A percentile compares a stretch with the other conserved stretches of the same genome.
These are phyloP conservation scores for Geranomyces variabilis DNA, from an alignment of 192 early-diverging fungal genomes.

Conservation along the genomic window DNA sequence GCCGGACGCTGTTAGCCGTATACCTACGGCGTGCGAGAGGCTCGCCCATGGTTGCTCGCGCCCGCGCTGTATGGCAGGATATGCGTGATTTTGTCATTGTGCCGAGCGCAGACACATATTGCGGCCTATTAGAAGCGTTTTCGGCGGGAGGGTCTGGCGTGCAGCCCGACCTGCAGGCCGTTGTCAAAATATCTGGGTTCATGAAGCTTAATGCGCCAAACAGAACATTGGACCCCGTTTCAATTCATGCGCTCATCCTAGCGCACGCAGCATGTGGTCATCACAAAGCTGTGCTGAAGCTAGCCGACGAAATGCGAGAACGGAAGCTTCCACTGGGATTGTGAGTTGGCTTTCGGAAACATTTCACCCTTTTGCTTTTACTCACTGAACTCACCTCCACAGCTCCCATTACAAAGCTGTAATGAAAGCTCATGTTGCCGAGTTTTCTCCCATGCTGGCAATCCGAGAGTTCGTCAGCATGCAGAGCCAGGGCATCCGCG, in stretches of 20 bases:
- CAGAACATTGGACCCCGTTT: background rate
- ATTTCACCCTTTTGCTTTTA: background rate
- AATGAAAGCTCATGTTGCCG: conserved; percentile 1
- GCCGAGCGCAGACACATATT: conserved; percentile 4
- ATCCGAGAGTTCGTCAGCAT: background rate
- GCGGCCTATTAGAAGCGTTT: conserved; percentile 25
- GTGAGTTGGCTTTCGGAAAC: background rate
- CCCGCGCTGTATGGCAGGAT: conserved; percentile 17
- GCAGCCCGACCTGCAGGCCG: background rate
- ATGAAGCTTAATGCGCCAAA: conserved; percentile 4
- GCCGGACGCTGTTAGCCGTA: conserved; percentile 20
- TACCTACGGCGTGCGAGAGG: conserved; percentile 16
- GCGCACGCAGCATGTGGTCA: conserved; percentile 28
- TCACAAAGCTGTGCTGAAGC: conserved; percentile 18
- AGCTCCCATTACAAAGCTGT: background rate
- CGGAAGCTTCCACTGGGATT: background rate
- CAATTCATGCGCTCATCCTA: conserved; percentile 1
- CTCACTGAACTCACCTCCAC: background rate
- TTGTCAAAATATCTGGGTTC: background rate
- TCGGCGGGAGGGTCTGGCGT: background rate
- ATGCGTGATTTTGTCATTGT: conserved; percentile 1
- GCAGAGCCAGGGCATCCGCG: background rate
- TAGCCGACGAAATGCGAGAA: conserved; percentile 13
- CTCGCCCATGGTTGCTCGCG: background rate
- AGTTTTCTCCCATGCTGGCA: background rate